These are phyloP conservation scores for Apiospora rasikravindrae DNA, from an alignment of 2,329 filamentous ascomycete species.

Conservation along the genomic window DNA sequence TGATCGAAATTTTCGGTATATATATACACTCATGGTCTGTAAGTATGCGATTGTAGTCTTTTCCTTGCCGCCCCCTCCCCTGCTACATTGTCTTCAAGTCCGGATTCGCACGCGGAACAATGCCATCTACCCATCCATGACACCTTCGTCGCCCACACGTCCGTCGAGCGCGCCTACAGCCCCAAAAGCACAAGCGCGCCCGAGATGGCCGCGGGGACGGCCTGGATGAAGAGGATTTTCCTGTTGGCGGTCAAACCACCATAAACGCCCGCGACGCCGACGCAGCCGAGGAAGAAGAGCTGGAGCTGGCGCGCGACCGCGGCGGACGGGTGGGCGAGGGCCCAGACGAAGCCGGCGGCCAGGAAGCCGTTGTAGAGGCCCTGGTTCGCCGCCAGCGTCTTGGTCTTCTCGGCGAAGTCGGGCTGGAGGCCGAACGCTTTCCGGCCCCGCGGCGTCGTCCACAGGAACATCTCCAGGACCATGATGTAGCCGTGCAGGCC, in stretches of 20 bases:
- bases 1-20: too few relatives aligned
- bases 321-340: conserved; percentile 12
- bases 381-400: conserved; percentile 18
- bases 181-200: not conserved
- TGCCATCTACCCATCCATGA: not conserved
- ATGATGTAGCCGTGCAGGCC: conserved; percentile 19
- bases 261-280: conserved; percentile 16
- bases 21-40: too few relatives aligned
- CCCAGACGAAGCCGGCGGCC: conserved; percentile 16
- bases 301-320: conserved; percentile 13
- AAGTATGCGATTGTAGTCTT: too few relatives aligned
- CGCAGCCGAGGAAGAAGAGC: conserved; percentile 19
- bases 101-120: too few relatives aligned
- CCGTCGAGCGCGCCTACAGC: not conserved
- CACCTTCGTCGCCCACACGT: too few relatives aligned
- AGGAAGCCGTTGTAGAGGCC: conserved; percentile 21
- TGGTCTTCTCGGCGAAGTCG: conserved; percentile 20
- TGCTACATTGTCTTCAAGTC: too few relatives aligned
- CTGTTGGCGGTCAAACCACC: conserved; percentile 14
- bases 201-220: not conserved
- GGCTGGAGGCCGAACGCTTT: conserved; percentile 17
- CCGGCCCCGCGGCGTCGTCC: conserved; percentile 17
- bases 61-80: too few relatives aligned
- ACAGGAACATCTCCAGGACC: conserved; percentile 19
- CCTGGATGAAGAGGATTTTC: conserved; percentile 19